Evolutionary conservation across 805 yeast species (phyloP), one percentile per base, ranked within the genome.

Genomic region (Maudiozyma bulderi): DNA sequence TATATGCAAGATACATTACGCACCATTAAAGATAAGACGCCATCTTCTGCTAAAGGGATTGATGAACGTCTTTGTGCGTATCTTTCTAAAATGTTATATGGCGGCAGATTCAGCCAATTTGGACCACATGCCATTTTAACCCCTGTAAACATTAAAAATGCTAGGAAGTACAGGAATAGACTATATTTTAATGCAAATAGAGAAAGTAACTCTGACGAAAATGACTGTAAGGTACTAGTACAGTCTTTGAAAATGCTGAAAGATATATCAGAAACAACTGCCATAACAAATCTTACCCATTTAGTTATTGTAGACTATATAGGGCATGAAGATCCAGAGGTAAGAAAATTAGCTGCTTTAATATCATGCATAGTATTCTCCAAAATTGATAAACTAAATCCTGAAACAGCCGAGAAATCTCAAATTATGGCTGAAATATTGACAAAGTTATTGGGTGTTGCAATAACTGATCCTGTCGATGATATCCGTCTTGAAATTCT

Each of bases 271-370:
- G 87, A 90, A 63, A 80, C 76, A 48, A 82, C 82, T 54, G 82
- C 90, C 6, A 70, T 93, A 49, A 84, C 87, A 31, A 96, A 93
- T 57, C 87, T 91, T 69, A 95, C 89, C 20, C 75, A 95, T 44
- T 79, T 80, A 56, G 87, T 95, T 50, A 85, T 88, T 0, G 77
- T 89, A n/a, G 74, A 81, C 5, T 93, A 91, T 66, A 77, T 89
- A 47, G 93, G 87, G 47, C 91, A 86, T 63, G 83, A 79, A 47
- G 81, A 80, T 59, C 77, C 90, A 1, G 81, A 80, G 46, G 93
- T 93, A 6, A 76, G 98, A 50, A 80, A 84, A 60, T 76, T 83
- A 1, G 95, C 98, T 0, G 89, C 95, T 0, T 67, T 88, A 8
- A 86, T 96, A 0, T 83, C 96, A 0, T 80, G 95, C 57, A 75